A percentile compares a stretch with the other conserved stretches of the same genome.
Evolutionary conservation across 2,329 filamentous ascomycete genomes (phyloP).

Genomic region (Bipolaris oryzae): DNA sequence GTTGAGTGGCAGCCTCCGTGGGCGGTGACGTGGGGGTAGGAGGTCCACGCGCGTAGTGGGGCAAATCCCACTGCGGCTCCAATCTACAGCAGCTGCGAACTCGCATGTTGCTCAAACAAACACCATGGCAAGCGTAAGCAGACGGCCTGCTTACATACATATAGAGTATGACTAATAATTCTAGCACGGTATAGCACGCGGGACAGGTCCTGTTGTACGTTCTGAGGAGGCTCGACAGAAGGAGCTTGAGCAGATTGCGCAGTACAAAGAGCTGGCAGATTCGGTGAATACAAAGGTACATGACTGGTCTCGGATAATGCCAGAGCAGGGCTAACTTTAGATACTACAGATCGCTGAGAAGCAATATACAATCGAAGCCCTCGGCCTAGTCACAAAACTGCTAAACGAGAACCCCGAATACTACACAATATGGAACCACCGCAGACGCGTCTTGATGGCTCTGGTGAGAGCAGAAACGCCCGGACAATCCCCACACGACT

Average conservation of each 20-base stretch:
- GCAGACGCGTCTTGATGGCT: constrained; percentile 72
- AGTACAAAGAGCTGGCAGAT: constrained; percentile 74
- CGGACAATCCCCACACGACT: constrained; percentile 50
- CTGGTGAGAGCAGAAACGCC: constrained; percentile 54
- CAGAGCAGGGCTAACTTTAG: not conserved
- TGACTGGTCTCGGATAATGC: not conserved
- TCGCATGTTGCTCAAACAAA: constrained; percentile 10
- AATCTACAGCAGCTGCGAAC: constrained; percentile 20
- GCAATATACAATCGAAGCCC: constrained; percentile 62
- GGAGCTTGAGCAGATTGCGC: constrained; percentile 75
- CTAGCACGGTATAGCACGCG: constrained; percentile 83
- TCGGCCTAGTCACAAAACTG: constrained; percentile 73
- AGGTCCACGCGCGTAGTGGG: constrained; percentile 37
- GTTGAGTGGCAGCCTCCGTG: constrained; percentile 22
- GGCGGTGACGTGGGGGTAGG: constrained; percentile 27
- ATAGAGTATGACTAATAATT: constrained; percentile 19
- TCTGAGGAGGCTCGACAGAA: constrained; percentile 73
- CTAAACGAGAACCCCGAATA: constrained; percentile 82
- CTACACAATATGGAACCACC: constrained; percentile 90
- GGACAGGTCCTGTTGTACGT: constrained; percentile 57
- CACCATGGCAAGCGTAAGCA: constrained; percentile 52
- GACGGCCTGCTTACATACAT: not conserved
- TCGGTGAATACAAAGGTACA: constrained; percentile 69
- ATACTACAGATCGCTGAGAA: constrained; percentile 49
- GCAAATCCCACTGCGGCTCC: constrained; percentile 34